These are phyloP conservation scores for Podospora pseudopauciseta DNA, from an alignment of 495 filamentous ascomycete genomes.

Conservation along the genomic window DNA sequence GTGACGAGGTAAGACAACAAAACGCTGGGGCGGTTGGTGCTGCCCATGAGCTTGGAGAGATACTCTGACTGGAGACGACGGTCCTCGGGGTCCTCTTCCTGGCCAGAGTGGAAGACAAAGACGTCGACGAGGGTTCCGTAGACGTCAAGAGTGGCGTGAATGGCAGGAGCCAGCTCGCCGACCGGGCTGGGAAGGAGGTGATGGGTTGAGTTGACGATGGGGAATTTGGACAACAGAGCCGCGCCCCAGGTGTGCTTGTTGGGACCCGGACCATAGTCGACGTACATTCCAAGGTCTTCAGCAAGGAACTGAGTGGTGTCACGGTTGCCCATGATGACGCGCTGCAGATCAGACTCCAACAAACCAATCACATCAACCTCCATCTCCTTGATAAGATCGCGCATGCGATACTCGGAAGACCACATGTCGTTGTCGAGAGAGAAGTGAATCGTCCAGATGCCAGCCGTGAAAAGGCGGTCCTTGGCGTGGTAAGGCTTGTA, in stretches of 20 bases:
- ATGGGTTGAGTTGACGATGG: constrained; percentile 94
- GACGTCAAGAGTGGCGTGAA: constrained; percentile 89
- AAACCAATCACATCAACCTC: constrained; percentile 95
- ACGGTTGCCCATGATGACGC: constrained; percentile 99
- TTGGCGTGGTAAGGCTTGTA: constrained; percentile 86
- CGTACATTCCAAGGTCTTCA: constrained; percentile 96
- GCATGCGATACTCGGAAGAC: constrained; percentile 91
- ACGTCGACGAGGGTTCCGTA: constrained; percentile 91
- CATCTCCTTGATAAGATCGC: constrained; percentile 84
- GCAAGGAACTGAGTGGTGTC: constrained; percentile 94
- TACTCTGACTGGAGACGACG: constrained; percentile 85
- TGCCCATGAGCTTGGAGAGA: constrained; percentile 83
- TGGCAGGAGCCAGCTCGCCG: constrained; percentile 93
- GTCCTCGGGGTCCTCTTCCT: constrained; percentile 96
- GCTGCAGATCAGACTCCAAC: constrained; percentile 88
- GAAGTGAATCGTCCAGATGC: constrained; percentile 99
- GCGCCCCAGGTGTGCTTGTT: constrained; percentile 99
- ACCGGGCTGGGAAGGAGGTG: constrained; percentile 90
- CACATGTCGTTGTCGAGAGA: constrained; percentile 99
- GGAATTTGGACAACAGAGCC: constrained; percentile 93
- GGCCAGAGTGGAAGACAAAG: constrained; percentile 97
- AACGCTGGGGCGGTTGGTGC: constrained; percentile 73
- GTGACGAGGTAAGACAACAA: constrained; percentile 91
- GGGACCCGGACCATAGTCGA: constrained; percentile 93
- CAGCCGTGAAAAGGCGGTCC: constrained; percentile 80